Evolutionary conservation across 2,329 filamentous ascomycete genomes (phyloP).

Genomic region (Diplodia seriata): DNA sequence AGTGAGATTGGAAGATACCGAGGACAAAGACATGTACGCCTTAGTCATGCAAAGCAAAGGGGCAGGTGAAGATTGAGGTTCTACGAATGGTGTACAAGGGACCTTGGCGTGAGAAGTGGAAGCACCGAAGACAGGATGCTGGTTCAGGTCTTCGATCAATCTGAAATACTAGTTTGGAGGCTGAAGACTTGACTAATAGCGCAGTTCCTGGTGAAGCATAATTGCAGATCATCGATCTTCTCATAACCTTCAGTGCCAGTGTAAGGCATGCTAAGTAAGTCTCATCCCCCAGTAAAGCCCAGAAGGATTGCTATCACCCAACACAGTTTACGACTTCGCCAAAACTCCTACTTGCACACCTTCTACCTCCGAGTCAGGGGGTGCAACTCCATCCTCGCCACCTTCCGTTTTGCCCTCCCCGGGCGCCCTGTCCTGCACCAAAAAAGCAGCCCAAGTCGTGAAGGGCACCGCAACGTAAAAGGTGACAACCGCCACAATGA

Average conservation of each 20-base stretch:
- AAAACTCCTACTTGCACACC: background rate
- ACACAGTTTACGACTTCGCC: background rate
- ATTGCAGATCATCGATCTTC: no score
- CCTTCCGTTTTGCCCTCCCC: background rate
- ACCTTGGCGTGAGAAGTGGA: background rate
- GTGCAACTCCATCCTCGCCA: background rate
- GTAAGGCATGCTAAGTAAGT: no score
- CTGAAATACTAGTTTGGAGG: no score
- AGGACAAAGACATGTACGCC: background rate
- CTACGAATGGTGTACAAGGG: background rate
- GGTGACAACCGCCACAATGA: conserved; percentile 58
- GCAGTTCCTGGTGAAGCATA: no score
- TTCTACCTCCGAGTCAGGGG: background rate
- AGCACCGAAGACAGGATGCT: no score
- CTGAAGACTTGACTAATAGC: no score
- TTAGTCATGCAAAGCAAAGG: background rate
- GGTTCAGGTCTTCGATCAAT: no score
- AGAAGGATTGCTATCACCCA: no score
- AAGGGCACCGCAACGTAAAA: conserved; percentile 51
- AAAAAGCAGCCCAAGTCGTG: conserved; percentile 38
- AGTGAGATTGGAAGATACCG: background rate
- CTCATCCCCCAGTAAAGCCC: no score
- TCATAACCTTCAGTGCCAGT: no score
- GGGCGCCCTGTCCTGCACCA: conserved; percentile 9
- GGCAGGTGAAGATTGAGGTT: background rate